phyloP scores from a whole-genome alignment of 768 basidiomycete species.

The Russula emetica region DNA sequence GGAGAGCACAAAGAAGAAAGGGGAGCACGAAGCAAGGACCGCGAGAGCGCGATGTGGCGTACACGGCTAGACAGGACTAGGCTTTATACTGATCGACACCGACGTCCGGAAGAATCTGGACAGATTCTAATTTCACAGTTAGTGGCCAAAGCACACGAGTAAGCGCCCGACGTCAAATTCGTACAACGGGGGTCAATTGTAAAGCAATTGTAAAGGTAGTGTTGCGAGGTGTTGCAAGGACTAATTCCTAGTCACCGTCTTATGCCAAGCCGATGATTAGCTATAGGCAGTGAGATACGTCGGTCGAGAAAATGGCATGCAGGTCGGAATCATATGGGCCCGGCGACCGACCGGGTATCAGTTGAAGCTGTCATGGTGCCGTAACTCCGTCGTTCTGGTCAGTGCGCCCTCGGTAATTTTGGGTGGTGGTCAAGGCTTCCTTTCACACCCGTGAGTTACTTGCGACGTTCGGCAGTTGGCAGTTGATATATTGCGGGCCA shows the following conservation, averaged over 20 bases:
- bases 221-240: too few relatives aligned
- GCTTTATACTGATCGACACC: not conserved
- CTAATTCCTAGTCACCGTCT: not conserved
- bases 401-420: not conserved
- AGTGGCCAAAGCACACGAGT: not conserved
- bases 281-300: not conserved
- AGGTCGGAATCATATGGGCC: not conserved
- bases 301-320: not conserved
- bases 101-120: not conserved
- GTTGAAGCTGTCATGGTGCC: not conserved
- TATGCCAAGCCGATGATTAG: not conserved
- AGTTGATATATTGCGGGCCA: not conserved
- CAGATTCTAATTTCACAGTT: not conserved
- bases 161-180: not conserved
- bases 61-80: not conserved
- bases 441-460: not conserved
- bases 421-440: not conserved
- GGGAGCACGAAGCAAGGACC: not conserved
- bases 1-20: too few relatives aligned
- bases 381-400: not conserved
- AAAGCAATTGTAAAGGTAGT: not conserved
- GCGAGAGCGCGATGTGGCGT: not conserved
- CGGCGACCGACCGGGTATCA: not conserved
- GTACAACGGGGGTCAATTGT: too few relatives aligned
- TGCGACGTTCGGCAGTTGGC: not conserved